Evolutionary conservation across 2,329 filamentous ascomycete genomes (phyloP).

Genomic region (Talaromyces rugulosus): DNA sequence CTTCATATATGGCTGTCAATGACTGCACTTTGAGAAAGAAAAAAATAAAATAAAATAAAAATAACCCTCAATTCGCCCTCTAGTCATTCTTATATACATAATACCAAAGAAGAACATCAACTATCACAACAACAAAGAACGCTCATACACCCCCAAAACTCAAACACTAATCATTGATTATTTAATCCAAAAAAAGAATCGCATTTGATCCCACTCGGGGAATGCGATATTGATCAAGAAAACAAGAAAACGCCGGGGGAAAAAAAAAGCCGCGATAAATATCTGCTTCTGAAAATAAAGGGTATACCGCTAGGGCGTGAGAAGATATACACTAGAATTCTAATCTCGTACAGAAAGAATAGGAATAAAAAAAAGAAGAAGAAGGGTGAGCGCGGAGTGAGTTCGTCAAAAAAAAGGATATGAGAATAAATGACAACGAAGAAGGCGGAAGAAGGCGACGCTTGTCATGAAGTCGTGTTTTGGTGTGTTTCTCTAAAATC

Average conservation of each 20-base stretch:
- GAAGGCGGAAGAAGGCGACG: conserved; percentile 7
- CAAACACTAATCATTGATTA: background rate
- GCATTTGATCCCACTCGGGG: background rate
- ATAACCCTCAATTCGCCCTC: background rate
- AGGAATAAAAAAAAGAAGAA: background rate
- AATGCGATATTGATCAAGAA: background rate
- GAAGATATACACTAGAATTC: conserved; percentile 8
- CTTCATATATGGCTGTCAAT: too few species aligned
- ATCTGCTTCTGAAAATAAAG: background rate
- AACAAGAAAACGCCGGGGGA: background rate
- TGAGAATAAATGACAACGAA: conserved; percentile 7
- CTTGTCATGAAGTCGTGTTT: conserved; percentile 10
- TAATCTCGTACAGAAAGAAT: conserved; percentile 7
- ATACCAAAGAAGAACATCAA: background rate
- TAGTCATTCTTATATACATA: background rate
- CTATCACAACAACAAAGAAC: background rate
- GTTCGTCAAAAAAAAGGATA: background rate
- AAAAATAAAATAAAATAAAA: background rate
- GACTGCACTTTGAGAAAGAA: background rate
- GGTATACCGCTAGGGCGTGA: conserved; percentile 10
- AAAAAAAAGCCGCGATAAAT: background rate
- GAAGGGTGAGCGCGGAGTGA: background rate
- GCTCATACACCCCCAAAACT: background rate
- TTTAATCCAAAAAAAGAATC: background rate
- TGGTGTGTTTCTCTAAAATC: background rate